Base-by-base conservation (phyloP, 2,329 filamentous ascomycete genomes). In the Colletotrichum kahawae region DNA sequence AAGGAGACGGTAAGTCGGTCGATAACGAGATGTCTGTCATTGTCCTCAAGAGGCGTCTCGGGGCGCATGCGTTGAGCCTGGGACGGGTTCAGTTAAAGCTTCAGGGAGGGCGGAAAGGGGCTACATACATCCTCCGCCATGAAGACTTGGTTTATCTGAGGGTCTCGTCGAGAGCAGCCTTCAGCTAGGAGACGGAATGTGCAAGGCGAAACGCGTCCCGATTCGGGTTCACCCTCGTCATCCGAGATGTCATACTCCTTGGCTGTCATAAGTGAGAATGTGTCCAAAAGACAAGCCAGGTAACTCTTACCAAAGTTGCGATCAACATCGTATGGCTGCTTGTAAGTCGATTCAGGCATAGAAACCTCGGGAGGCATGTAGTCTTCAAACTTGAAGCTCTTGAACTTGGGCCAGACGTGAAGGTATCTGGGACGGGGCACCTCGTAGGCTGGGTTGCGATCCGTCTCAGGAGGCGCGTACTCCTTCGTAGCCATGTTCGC, bases 161-260 rank as follows among this genome's bases (percentile, higher is more conserved):
- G 76, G 18, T 84, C 79, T 79, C 80, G 82, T 69, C 81, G 79
- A 75, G 80, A 75, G 48, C 81, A 81, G 66, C 84, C 85, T 71
- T 84, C 77, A 36, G 85, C 78, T 80, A 82, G 84, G 2, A 81
- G 77, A 14, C 82, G 80, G 71, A 88, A 89, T 0, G 83, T 87
- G 73, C 81, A 84, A 2, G 86, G 85, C 0, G 83, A 85, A 33
- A 89, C 84, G 2, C 82, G 83, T 1, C 81, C 82, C 5, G 81
- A 78, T 5, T 81, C 77, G 0, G 82, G 80, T 27, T 83, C 82
- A 2, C 84, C 86, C 71, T 90, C 87, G 24, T 83, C 81, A 66
- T 88, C 85, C 0, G 82, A 84, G 21, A 87, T 80, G 36, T 83
- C 82, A 38, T 78, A 78, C 12, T 78, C 76, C 10, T 76, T 72